phyloP scores from a whole-genome alignment of 176 grass and related monocot species.

The Puya raimondii region DNA sequence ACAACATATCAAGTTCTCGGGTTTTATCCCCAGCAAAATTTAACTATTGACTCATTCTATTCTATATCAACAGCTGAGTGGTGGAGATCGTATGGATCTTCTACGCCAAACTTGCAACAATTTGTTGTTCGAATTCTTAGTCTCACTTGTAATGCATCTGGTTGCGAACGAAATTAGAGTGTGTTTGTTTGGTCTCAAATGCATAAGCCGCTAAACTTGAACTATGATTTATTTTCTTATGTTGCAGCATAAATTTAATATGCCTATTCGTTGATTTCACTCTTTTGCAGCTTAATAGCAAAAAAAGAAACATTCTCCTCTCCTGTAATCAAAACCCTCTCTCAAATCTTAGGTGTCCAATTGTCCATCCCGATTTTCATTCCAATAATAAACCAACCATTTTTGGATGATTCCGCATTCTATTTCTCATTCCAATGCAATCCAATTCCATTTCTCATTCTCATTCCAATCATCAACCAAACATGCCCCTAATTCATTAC shows the following conservation, averaged over 20 bases:
- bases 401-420: no score
- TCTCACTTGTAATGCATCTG: not conserved
- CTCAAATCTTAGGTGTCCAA: no score
- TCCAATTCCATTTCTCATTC: no score
- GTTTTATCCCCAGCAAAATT: not conserved
- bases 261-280: not conserved
- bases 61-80: not conserved
- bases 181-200: not conserved
- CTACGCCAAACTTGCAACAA: not conserved
- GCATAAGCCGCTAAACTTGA: not conserved
- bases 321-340: no score
- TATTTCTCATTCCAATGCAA: no score
- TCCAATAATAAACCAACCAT: no score
- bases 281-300: not conserved
- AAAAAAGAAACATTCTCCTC: not conserved
- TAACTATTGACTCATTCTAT: not conserved
- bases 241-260: not conserved
- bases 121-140: not conserved
- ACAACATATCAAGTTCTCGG: no score
- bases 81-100: not conserved
- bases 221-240: not conserved
- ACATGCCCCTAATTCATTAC: no score
- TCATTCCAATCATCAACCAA: no score
- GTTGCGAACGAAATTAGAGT: not conserved
- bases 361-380: no score